A percentile compares a stretch with the other conserved stretches of the same genome.
These are phyloP conservation scores for Thinopyrum elongatum DNA, from an alignment of 176 grass and related monocot species.

Conservation along the genomic window DNA sequence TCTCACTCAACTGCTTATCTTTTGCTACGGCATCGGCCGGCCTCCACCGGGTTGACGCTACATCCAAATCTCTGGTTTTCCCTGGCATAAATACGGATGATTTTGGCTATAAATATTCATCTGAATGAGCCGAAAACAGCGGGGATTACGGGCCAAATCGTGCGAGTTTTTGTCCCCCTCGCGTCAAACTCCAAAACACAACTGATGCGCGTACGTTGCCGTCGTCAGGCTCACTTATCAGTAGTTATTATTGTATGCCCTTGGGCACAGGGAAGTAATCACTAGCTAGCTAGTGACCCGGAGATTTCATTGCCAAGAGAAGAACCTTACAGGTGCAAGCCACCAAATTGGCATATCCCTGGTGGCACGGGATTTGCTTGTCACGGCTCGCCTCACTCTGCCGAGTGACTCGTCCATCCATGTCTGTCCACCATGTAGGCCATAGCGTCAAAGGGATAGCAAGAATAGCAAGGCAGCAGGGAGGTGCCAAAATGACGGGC, in stretches of 20 bases:
- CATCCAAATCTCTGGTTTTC: neutral
- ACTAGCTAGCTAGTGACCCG: neutral
- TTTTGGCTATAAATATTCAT: neutral
- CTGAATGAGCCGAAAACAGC: neutral
- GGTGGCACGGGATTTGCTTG: neutral
- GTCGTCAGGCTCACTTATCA: neutral
- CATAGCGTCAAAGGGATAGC: neutral
- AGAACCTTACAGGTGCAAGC: constrained; percentile 5
- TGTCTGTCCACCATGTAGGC: neutral
- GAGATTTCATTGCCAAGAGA: neutral
- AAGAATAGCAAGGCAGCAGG: neutral
- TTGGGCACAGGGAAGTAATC: neutral
- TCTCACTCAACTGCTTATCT: neutral
- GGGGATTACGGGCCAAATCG: neutral
- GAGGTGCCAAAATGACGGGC: neutral
- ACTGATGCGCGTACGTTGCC: neutral
- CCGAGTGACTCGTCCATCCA: neutral
- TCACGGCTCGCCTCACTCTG: neutral
- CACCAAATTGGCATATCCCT: constrained; percentile 31
- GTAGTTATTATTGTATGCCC: neutral
- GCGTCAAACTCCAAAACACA: no score
- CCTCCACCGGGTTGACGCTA: neutral
- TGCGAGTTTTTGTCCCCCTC: neutral
- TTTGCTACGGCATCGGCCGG: neutral
- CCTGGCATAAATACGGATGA: neutral